These are phyloP conservation scores for Seminavis robusta DNA, from an alignment of 108 stramenopile genomes.

Conservation along the genomic window DNA sequence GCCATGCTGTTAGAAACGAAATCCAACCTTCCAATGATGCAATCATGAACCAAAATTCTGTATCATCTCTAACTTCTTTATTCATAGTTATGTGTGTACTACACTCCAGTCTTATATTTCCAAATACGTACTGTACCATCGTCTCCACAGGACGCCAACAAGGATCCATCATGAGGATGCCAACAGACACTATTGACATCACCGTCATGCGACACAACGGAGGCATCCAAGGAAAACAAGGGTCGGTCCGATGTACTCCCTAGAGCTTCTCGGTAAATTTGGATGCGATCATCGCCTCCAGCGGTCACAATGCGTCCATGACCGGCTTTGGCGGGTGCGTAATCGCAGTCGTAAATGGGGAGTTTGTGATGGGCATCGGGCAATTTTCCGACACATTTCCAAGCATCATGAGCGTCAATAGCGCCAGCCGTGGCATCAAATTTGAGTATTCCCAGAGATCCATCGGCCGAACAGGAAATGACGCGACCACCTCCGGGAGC, in stretches of 20 bases:
- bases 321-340: constrained; percentile 69
- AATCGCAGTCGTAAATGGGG: constrained; percentile 73
- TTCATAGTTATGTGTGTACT: no score
- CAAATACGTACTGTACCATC: constrained; percentile 88
- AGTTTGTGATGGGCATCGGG: constrained; percentile 58
- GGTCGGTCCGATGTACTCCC: constrained; percentile 54
- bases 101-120: constrained; percentile 55
- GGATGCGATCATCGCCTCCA: constrained; percentile 85
- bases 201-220: constrained; percentile 23
- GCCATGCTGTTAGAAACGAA: no score
- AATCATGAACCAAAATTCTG: no score
- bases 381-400: constrained; percentile 71
- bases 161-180: constrained; percentile 81
- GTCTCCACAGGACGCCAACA: constrained; percentile 84
- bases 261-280: constrained; percentile 69
- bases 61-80: no score
- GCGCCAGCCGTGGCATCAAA: constrained; percentile 53
- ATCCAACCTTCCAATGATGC: no score
- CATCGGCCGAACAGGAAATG: constrained; percentile 76
- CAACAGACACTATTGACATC: constrained; percentile 97
- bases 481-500: constrained; percentile 74
- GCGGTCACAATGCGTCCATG: constrained; percentile 77
- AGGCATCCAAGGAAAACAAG: constrained; percentile 55
- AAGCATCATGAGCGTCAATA: no score
- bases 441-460: constrained; percentile 71